Evolutionary conservation across 306 rosid species (phyloP), one percentile per base, ranked within the genome.

Genomic region (Cucurbita argyrosperma): DNA sequence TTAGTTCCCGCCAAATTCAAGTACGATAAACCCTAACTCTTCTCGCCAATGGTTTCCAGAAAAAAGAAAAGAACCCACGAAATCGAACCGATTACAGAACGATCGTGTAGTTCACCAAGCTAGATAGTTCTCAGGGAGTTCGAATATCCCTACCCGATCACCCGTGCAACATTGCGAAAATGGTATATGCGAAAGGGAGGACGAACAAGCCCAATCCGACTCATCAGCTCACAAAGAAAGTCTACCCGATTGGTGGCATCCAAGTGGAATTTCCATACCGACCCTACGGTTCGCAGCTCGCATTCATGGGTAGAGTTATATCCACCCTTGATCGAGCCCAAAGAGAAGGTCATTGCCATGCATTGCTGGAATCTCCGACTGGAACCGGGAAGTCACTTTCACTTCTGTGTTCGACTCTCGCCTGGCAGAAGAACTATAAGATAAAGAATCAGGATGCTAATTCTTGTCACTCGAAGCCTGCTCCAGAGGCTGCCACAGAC

Each of bases 341-440:
- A 76, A 79, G 76, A n/a, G 92, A 92, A 76, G 96, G 96, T 52
- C 96, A 83, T 77, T 93, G 90, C 80, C 98, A 93, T 82, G 98
- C 98, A 3, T 73, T 93, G 73, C 93, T 93, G 26, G 98, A 93
- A 78, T 90, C 98, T 69, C 98, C 96, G 38, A 93, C 98, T 0
- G 98, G 98, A 10, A 88, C 96, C 16, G 98, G 98, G 16, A 93
- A 93, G 76, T 87, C 98, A 16, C 98, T 93, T 35, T 93, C 98
- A 3, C 98, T 93, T 74, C 89, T 93, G 6, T 93, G 98, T 68
- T 88, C 98, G 19, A 84, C 87, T 51, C 88, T 93, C 60, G 96
- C 98, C 69, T 93, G 98, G 98, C 98, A 88, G 88, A 87, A 87
- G 26, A 67, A 67, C 61, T 90, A 45, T 35, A 81, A 86, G 79